These are phyloP conservation scores for Austroboletus eburneus DNA, from an alignment of 768 basidiomycete genomes.

Conservation along the genomic window DNA sequence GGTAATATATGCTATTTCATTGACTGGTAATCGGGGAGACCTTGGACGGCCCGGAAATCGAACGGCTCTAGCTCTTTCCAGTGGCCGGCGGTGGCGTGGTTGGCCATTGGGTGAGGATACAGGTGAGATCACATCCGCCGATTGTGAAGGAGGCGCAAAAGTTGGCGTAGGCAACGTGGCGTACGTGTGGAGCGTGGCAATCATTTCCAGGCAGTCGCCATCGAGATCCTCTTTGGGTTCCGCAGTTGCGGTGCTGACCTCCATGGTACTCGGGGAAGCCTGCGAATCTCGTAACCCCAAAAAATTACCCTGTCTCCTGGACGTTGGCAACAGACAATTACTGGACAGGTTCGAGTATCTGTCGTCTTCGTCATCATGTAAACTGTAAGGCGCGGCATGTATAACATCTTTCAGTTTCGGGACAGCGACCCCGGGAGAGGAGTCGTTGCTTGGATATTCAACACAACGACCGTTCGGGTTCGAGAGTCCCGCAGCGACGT, in stretches of 20 bases:
- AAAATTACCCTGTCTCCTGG: slow-evolving; percentile 3
- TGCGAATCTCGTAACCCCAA: slow-evolving; percentile 13
- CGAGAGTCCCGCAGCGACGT: background rate
- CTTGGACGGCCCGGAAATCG: slow-evolving; percentile 24
- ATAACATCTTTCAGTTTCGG: background rate
- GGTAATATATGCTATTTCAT: slow-evolving; percentile 16
- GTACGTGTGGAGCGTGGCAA: slow-evolving; percentile 22
- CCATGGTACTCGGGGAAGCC: slow-evolving; percentile 12
- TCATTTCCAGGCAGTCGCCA: slow-evolving; percentile 14
- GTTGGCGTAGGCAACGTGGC: slow-evolving; percentile 25
- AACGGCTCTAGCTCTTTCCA: slow-evolving; percentile 31
- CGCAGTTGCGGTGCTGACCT: slow-evolving; percentile 6
- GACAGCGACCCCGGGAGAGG: background rate
- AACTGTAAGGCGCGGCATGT: background rate
- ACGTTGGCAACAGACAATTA: background rate
- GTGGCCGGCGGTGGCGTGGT: slow-evolving; percentile 27
- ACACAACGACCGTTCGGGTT: slow-evolving; percentile 1
- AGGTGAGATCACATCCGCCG: slow-evolving; percentile 21
- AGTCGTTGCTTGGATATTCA: slow-evolving; percentile 1
- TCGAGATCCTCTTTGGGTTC: slow-evolving; percentile 14
- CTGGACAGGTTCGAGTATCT: background rate
- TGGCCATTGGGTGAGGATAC: slow-evolving; percentile 17
- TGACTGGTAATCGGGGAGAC: slow-evolving; percentile 21
- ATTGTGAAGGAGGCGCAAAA: slow-evolving; percentile 29
- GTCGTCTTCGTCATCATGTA: background rate